These are phyloP conservation scores for Leccinellum albellum DNA, from an alignment of 768 basidiomycete genomes.

Conservation along the genomic window DNA sequence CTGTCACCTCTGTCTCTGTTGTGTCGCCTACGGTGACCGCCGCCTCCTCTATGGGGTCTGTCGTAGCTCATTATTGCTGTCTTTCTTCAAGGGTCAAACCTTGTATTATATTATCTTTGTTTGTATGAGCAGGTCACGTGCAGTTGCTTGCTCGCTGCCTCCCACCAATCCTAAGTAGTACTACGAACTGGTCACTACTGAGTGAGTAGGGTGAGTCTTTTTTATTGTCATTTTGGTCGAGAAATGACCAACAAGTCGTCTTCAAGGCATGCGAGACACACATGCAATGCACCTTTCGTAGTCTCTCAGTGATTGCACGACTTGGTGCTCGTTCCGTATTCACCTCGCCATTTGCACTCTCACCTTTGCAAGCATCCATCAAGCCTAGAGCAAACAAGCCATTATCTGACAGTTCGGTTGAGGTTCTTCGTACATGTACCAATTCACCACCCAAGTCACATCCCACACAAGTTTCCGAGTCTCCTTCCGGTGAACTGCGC, in stretches of 20 bases:
- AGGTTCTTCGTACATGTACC: not conserved
- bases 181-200: no score
- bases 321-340: constrained; percentile 3
- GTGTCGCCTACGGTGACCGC: constrained; percentile 46
- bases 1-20: constrained; percentile 49
- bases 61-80: constrained; percentile 45
- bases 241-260: not conserved
- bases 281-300: constrained; percentile 71
- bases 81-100: no score
- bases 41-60: constrained; percentile 41
- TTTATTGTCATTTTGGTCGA: not conserved
- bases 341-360: constrained; percentile 2
- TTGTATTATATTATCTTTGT: no score
- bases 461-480: not conserved
- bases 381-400: constrained; percentile 1
- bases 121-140: constrained; percentile 26
- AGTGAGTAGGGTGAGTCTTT: no score
- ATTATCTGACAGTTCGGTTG: no score
- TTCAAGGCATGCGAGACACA: constrained; percentile 56
- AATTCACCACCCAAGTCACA: not conserved
- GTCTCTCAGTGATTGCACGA: constrained; percentile 2
- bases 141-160: no score
- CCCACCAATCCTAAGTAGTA: no score
- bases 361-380: constrained; percentile 4
- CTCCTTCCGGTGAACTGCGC: not conserved